These are phyloP conservation scores for Withania somnifera DNA, from an alignment of 305 asterid genomes.

Conservation along the genomic window DNA sequence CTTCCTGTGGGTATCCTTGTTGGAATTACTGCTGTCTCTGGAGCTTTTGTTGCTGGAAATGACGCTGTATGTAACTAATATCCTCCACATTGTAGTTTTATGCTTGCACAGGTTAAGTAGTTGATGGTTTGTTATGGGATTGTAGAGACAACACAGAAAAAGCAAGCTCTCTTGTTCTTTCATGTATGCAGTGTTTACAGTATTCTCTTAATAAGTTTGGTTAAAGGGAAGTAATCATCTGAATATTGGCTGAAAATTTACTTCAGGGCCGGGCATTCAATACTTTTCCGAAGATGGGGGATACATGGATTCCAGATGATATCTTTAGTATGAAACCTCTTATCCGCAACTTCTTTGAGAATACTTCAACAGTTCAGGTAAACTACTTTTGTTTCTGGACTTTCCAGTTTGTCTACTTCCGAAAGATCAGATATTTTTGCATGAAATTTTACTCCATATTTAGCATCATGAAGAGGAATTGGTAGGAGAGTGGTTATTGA, in stretches of 20 bases:
- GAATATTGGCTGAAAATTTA: neutral
- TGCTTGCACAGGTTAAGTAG: neutral
- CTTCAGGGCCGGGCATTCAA: constrained; percentile 85
- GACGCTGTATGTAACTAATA: constrained; percentile 57
- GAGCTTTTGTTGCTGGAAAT: constrained; percentile 98
- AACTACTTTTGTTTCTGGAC: neutral
- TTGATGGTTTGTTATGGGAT: neutral
- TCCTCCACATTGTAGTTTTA: neutral
- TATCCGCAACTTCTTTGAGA: constrained; percentile 80
- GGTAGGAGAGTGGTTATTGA: neutral
- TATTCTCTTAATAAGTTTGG: neutral
- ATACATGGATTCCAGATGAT: constrained; percentile 79
- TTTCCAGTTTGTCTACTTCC: neutral
- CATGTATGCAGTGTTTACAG: neutral
- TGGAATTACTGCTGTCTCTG: constrained; percentile 84
- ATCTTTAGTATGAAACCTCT: constrained; percentile 61
- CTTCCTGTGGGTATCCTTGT: constrained; percentile 78
- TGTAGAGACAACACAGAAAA: neutral
- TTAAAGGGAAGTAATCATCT: neutral
- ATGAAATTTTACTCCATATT: neutral
- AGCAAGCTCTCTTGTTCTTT: neutral
- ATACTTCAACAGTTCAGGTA: constrained; percentile 93
- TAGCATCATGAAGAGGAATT: neutral
- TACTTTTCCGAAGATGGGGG: constrained; percentile 97
- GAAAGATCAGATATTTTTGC: neutral